Conservation (phyloP, 306 rosid species). For the Medicago lupulina region DNA sequence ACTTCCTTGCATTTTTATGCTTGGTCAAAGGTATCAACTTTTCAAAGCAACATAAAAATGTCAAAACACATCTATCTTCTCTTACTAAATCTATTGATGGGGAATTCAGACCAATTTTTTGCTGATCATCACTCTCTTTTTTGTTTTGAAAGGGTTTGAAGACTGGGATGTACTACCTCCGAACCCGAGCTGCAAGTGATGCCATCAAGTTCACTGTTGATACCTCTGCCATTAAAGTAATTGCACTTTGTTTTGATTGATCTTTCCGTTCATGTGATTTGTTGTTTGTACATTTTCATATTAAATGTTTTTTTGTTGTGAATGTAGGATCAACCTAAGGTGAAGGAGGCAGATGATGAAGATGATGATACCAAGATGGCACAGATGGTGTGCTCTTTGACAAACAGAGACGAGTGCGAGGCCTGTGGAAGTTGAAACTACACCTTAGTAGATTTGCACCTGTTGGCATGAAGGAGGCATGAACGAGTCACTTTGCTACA, state of each 20-base stretch:
- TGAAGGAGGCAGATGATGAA: conserved; percentile 39
- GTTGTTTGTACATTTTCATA: conserved; percentile 6
- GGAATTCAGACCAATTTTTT: neutral
- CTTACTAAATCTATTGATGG: neutral
- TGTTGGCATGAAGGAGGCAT: neutral
- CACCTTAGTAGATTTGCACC: conserved; percentile 5
- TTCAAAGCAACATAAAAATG: neutral
- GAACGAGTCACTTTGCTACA: neutral
- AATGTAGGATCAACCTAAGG: conserved; percentile 58
- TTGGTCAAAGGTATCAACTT: conserved; percentile 73
- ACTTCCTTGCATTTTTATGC: conserved; percentile 93
- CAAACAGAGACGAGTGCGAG: conserved; percentile 82
- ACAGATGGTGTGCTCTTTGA: conserved; percentile 85
- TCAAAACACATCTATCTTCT: neutral
- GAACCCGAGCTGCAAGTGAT: conserved; percentile 82
- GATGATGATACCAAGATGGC: conserved; percentile 73
- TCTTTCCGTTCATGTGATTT: conserved; percentile 3
- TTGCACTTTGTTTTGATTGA: neutral
- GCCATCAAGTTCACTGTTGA: conserved; percentile 95
- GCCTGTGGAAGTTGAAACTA: conserved; percentile 79
- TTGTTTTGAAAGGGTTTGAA: conserved; percentile 67
- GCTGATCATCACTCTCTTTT: conserved; percentile 22
- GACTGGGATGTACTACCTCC: conserved; percentile 91
- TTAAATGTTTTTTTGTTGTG: neutral
- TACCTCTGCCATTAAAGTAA: conserved; percentile 64